Percentiles rank a stretch among this genome's conserved stretches.
phyloP scores from a whole-genome alignment of 2,329 filamentous ascomycete genomes.

The Botrytis deweyae region DNA sequence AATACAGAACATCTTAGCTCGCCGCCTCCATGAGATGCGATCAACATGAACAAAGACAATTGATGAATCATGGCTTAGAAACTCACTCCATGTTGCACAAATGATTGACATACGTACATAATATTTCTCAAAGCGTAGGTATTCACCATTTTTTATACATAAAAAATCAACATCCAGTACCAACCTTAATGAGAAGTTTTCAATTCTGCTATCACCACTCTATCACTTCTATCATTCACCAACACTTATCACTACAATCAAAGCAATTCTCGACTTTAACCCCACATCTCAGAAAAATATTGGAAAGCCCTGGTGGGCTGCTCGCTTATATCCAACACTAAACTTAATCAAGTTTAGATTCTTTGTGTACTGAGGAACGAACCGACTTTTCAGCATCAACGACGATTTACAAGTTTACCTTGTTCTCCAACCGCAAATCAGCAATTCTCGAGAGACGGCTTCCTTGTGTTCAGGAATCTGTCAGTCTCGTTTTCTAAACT shows the following conservation, averaged over 20 bases:
- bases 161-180: background rate
- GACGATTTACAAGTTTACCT: slow-evolving; percentile 21
- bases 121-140: background rate
- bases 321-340: slow-evolving; percentile 20
- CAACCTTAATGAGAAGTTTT: background rate
- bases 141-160: background rate
- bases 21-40: background rate
- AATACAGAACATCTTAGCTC: background rate
- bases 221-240: background rate
- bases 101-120: background rate
- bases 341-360: slow-evolving; percentile 20
- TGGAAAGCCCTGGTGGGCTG: slow-evolving; percentile 13
- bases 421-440: slow-evolving; percentile 23
- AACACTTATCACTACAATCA: background rate
- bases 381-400: slow-evolving; percentile 21
- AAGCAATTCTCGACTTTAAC: background rate
- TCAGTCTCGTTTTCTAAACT: slow-evolving; percentile 38
- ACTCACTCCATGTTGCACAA: background rate
- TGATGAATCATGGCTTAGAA: slow-evolving; percentile 9
- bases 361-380: slow-evolving; percentile 20
- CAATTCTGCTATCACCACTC: background rate
- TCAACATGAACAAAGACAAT: slow-evolving; percentile 11
- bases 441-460: slow-evolving; percentile 41
- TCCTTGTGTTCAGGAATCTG: slow-evolving; percentile 41
- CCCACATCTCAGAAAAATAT: slow-evolving; percentile 4